Conservation (phyloP, 2,329 filamentous ascomycete genomes). For the Trichoderma breve region DNA sequence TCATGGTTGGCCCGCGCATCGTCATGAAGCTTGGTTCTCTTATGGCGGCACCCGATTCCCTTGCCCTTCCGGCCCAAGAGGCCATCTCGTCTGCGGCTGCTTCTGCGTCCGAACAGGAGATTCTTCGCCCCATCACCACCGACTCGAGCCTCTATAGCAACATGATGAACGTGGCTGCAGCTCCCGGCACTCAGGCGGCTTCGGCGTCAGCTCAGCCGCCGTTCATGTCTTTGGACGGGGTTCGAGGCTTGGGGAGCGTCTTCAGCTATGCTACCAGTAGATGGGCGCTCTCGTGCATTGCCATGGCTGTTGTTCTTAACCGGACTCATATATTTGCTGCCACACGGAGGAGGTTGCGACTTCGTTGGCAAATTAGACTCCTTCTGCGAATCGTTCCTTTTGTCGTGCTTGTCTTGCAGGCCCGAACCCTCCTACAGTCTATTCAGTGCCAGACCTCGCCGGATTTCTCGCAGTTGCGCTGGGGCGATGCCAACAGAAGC, state of each 20-base stretch:
- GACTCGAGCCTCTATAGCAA: conserved; percentile 29
- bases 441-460: conserved; percentile 89
- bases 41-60: conserved; percentile 56
- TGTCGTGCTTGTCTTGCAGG: conserved; percentile 66
- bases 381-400: conserved; percentile 70
- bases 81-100: conserved; percentile 17
- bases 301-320: conserved; percentile 83
- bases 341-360: conserved; percentile 72
- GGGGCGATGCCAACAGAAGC: conserved; percentile 63
- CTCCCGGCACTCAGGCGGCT: conserved; percentile 19
- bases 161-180: conserved; percentile 31
- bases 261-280: conserved; percentile 88
- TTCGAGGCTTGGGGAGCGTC: conserved; percentile 75
- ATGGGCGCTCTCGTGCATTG: conserved; percentile 87
- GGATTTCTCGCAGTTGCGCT: conserved; percentile 66
- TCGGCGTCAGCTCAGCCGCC: conserved; percentile 32
- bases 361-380: conserved; percentile 71
- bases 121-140: conserved; percentile 27
- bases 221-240: conserved; percentile 56
- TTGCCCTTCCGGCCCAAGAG: conserved; percentile 51
- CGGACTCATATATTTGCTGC: conserved; percentile 92
- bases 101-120: conserved; percentile 24
- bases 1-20: conserved; percentile 68
- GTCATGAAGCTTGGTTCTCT: conserved; percentile 67
- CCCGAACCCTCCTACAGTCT: conserved; percentile 69